Percentiles rank a stretch among this genome's conserved stretches.
Evolutionary conservation across 768 basidiomycete species (phyloP).

Genomic region (Chlorophyllum brunneum): DNA sequence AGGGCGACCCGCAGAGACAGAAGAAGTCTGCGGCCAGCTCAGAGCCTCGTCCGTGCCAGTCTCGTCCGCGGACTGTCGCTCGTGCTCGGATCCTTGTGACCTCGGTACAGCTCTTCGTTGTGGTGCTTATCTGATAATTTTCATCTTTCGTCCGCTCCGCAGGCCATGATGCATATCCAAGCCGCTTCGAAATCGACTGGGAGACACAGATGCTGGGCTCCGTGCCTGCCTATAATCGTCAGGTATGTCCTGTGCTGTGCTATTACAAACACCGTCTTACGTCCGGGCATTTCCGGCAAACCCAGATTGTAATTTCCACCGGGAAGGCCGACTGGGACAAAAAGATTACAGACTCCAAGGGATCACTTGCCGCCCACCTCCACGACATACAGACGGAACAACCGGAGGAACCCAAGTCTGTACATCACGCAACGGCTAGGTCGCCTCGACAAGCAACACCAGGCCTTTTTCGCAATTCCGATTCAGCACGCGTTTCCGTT

Average conservation of each 20-base stretch:
- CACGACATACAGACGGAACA: constrained; percentile 26
- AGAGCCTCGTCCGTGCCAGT: constrained; percentile 60
- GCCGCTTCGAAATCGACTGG: constrained; percentile 73
- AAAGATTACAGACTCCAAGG: constrained; percentile 69
- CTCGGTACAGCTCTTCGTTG: constrained; percentile 37
- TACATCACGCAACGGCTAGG: constrained; percentile 22
- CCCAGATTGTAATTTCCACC: constrained; percentile 82
- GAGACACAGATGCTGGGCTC: constrained; percentile 82
- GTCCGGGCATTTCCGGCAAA: constrained; percentile 3
- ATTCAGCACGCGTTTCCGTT: constrained; percentile 59
- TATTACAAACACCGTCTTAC: too few relatives aligned
- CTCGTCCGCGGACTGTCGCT: constrained; percentile 62
- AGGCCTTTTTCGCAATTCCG: constrained; percentile 57
- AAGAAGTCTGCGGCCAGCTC: constrained; percentile 42
- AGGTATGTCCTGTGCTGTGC: constrained; percentile 38
- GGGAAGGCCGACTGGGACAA: constrained; percentile 86
- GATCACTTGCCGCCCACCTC: constrained; percentile 67
- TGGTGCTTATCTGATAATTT: constrained; percentile 26
- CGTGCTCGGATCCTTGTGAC: constrained; percentile 76
- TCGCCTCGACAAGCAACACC: constrained; percentile 27
- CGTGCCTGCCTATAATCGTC: constrained; percentile 78
- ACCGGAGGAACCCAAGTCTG: constrained; percentile 20
- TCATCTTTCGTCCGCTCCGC: constrained; percentile 19
- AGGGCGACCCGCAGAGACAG: constrained; percentile 29
- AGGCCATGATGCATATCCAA: constrained; percentile 64